Evolutionary conservation across 306 rosid species (phyloP).

Genomic region (Cercis canadensis): DNA sequence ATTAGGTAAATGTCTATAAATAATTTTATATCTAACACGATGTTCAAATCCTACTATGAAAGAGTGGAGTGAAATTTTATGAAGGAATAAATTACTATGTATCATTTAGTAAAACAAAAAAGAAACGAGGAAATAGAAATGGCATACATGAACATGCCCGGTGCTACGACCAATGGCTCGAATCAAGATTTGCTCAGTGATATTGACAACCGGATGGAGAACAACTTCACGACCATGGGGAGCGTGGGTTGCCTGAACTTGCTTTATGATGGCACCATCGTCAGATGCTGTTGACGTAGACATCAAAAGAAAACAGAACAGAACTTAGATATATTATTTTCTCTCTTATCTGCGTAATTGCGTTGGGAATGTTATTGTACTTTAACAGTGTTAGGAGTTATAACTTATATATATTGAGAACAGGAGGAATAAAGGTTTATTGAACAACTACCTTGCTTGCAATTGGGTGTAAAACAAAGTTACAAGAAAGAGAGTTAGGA

Average conservation of each 20-base stretch:
- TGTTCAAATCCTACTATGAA: too few species aligned
- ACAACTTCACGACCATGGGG: constrained; percentile 40
- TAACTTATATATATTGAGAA: constrained; percentile 38
- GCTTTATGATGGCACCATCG: constrained; percentile 32
- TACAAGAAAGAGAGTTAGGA: too few species aligned
- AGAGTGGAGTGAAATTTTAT: too few species aligned
- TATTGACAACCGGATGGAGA: constrained; percentile 25
- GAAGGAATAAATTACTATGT: too few species aligned
- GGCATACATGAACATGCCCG: not conserved
- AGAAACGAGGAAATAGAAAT: too few species aligned
- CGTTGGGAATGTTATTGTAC: too few species aligned
- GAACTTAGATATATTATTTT: not conserved
- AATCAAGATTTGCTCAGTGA: constrained; percentile 30
- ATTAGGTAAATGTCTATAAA: too few species aligned
- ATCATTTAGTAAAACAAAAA: too few species aligned
- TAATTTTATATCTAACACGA: too few species aligned
- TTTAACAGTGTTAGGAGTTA: not conserved
- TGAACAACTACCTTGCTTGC: constrained; percentile 73
- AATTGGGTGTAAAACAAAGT: constrained; percentile 40
- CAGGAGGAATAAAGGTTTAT: constrained; percentile 49
- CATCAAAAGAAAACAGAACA: not conserved
- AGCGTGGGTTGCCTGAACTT: constrained; percentile 36
- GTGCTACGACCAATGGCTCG: constrained; percentile 3
- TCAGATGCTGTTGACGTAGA: constrained; percentile 29
- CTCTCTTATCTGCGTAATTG: too few species aligned